These are phyloP conservation scores for Ambrosia artemisiifolia DNA, from an alignment of 129 eudicot genomes.

Conservation along the genomic window DNA sequence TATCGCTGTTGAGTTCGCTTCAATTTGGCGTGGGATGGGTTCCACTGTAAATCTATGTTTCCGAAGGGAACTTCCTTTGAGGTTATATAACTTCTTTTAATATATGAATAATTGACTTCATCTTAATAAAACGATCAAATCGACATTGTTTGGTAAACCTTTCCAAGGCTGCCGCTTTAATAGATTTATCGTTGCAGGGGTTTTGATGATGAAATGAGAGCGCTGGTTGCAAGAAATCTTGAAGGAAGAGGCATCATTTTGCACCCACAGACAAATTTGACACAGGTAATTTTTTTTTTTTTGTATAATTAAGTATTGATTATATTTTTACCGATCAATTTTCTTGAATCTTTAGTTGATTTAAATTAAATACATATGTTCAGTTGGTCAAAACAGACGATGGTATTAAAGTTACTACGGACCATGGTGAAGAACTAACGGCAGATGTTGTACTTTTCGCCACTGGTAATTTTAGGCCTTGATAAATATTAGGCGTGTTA, in stretches of 20 bases:
- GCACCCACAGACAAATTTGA: constrained; percentile 68
- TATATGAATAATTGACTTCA: constrained; percentile 4
- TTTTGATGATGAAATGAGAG: constrained; percentile 99
- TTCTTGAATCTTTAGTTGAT: background rate
- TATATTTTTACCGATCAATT: background rate
- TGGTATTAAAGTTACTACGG: constrained; percentile 82
- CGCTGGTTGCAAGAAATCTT: constrained; percentile 87
- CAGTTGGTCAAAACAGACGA: constrained; percentile 81
- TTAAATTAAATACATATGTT: constrained; percentile 17
- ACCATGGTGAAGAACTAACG: constrained; percentile 85
- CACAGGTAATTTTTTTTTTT: constrained; percentile 44
- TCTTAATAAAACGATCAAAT: background rate
- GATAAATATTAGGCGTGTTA: background rate
- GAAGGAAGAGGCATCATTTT: constrained; percentile 90
- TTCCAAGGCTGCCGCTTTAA: background rate
- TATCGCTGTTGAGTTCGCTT: constrained; percentile 99
- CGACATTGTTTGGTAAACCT: background rate
- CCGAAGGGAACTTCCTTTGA: constrained; percentile 91
- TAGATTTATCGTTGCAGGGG: constrained; percentile 53
- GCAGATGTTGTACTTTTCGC: constrained; percentile 99
- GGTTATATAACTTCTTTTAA: constrained; percentile 35
- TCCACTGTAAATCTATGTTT: constrained; percentile 75
- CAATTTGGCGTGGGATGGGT: constrained; percentile 99
- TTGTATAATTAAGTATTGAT: constrained; percentile 1
- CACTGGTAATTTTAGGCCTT: constrained; percentile 56